Conservation (phyloP, 2,329 filamentous ascomycete species). For the Microdochium nivale region DNA sequence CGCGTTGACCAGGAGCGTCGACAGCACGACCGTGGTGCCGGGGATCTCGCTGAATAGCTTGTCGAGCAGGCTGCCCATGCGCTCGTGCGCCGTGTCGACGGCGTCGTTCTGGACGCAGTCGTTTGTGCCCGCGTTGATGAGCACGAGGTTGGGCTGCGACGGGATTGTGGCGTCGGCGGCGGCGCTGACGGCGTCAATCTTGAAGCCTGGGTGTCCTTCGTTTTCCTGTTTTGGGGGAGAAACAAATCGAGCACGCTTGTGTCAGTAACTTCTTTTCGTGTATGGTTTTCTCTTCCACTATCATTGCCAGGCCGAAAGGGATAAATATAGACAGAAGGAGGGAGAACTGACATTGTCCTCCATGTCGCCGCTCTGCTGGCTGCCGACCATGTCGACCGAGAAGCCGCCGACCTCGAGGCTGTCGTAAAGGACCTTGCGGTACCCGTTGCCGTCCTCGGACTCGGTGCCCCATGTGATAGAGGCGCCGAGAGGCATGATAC, state of each 20-base stretch:
- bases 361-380: constrained; percentile 23
- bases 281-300: too few species aligned
- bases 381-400: constrained; percentile 27
- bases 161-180: constrained; percentile 19
- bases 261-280: too few species aligned
- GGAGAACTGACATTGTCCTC: constrained; percentile 14
- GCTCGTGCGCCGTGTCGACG: constrained; percentile 15
- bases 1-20: constrained; percentile 20
- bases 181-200: constrained; percentile 21
- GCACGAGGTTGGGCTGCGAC: constrained; percentile 24
- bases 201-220: constrained; percentile 26
- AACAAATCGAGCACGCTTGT: too few species aligned
- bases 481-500: constrained; percentile 27
- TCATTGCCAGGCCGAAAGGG: too few species aligned
- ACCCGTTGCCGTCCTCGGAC: constrained; percentile 25
- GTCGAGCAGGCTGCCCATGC: constrained; percentile 19
- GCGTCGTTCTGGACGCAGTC: constrained; percentile 24
- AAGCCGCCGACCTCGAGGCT: constrained; percentile 20
- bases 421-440: constrained; percentile 24
- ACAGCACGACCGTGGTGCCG: constrained; percentile 21
- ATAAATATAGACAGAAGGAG: too few species aligned
- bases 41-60: constrained; percentile 19
- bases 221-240: constrained; percentile 8
- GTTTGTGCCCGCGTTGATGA: constrained; percentile 30
- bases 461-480: constrained; percentile 25